A percentile compares a stretch with the other conserved stretches of the same genome.
Conservation (phyloP, 352 stramenopile species). For the Phytopythium mirpurense region DNA sequence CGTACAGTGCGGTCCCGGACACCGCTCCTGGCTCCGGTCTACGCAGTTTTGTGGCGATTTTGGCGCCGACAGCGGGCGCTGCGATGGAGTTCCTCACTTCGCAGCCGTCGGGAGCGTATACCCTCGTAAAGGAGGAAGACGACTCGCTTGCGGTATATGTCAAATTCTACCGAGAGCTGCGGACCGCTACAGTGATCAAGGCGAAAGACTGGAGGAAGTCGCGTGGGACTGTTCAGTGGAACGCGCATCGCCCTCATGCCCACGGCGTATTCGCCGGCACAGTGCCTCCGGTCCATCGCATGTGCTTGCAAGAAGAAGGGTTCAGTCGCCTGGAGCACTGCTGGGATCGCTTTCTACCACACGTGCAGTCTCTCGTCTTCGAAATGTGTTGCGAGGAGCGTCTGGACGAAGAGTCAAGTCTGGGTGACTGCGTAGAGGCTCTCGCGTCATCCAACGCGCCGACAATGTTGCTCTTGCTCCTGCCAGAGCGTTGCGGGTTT, state of each 20-base stretch:
- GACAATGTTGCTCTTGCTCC: background rate
- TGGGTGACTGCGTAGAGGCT: constrained; percentile 35
- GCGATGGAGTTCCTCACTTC: constrained; percentile 33
- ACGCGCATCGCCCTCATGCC: constrained; percentile 1
- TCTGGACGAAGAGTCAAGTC: constrained; percentile 35
- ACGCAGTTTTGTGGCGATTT: constrained; percentile 39
- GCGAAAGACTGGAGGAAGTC: constrained; percentile 41
- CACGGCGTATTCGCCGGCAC: background rate
- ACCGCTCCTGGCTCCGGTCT: background rate
- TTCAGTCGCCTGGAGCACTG: constrained; percentile 43
- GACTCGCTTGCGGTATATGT: constrained; percentile 38
- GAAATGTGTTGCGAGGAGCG: constrained; percentile 48
- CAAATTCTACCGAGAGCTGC: constrained; percentile 48
- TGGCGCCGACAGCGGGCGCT: constrained; percentile 32
- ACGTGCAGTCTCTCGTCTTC: constrained; percentile 52
- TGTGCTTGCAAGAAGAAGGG: constrained; percentile 20
- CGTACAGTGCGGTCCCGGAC: background rate
- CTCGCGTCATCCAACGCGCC: constrained; percentile 7
- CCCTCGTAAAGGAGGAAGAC: constrained; percentile 42
- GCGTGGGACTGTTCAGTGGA: constrained; percentile 32
- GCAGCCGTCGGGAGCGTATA: constrained; percentile 40
- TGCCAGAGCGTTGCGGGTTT: background rate
- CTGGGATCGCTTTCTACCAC: constrained; percentile 51
- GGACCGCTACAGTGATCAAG: constrained; percentile 36
- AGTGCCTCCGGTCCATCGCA: constrained; percentile 41